Base-by-base conservation (phyloP, 371 early-diverging fungal genomes). In the Rhizopus microsporus region DNA sequence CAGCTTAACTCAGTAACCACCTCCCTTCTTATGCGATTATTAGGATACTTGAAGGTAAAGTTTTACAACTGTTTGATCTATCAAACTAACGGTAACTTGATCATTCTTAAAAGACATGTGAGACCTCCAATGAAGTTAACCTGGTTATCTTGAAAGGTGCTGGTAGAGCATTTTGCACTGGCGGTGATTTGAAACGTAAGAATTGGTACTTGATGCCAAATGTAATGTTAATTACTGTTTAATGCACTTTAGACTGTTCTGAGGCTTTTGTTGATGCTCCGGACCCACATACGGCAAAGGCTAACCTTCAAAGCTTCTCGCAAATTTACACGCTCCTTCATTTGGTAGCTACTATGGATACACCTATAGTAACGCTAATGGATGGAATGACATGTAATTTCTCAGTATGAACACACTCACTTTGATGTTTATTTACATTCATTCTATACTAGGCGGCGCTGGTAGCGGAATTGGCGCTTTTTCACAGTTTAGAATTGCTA, bases 401-500 rank as follows among this genome's bases (percentile, higher is more conserved):
- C 9, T 7, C 7, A 23, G 23, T 23, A 4, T 17, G 32, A 4
- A 3, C 16, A 44, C n/a, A 10, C 6, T 5, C 30, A 4, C 31
- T 48, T 17, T 54, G 3, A 31, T 5, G 7, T 40, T 44, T 5
- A 16, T 31, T 23, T 2, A 44, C 29, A 34, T 15, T 30, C 6
- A 55, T 7, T 12, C 1, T 8, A 6, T 5, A n/a, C 17, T 63
- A 91, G 91, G 95, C 94, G 98, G 98, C 30, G 97, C 94, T 33
- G 98, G 97, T 31, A 92, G 93, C 33, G 97, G 97, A 15, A 64
- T 98, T 15, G 88, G 91, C 15, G 90, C 93, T 16, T 94, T 94
- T 62, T 95, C 92, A 6, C 93, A 95, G 7, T 96, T 97, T 81
- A 78, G 97, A 35, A 88, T 98, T 42, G 96, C 94, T 4, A 96